Evolutionary conservation across 1,284 basidiomycete genomes (phyloP).

Genomic region (Phaffia rhodozyma): DNA sequence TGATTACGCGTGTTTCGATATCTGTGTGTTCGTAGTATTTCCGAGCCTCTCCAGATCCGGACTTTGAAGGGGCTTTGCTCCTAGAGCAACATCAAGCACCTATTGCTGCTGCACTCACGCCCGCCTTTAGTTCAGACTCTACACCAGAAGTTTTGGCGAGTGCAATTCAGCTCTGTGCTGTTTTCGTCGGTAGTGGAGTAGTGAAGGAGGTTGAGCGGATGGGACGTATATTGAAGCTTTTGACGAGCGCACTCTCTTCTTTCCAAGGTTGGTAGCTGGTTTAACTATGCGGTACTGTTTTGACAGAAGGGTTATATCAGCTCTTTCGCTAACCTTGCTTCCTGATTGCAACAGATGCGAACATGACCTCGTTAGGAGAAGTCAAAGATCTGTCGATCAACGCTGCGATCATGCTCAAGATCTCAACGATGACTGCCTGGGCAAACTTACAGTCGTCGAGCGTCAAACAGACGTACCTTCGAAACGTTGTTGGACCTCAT

Average conservation of each 20-base stretch:
- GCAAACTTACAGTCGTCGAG: conserved; percentile 80
- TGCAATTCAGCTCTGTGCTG: conserved; percentile 85
- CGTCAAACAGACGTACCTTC: conserved; percentile 59
- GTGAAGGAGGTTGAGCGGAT: conserved; percentile 79
- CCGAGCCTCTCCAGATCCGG: conserved; percentile 73
- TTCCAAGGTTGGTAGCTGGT: conserved; percentile 51
- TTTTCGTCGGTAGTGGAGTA: conserved; percentile 92
- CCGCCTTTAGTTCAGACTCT: conserved; percentile 87
- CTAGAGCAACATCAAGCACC: conserved; percentile 99
- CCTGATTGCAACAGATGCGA: conserved; percentile 47
- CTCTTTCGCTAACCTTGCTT: not conserved
- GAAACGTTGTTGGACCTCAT: conserved; percentile 73
- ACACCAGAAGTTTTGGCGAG: conserved; percentile 89
- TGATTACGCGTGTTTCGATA: not conserved
- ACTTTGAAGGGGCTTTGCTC: conserved; percentile 77
- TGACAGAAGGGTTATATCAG: not conserved
- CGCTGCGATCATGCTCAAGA: conserved; percentile 86
- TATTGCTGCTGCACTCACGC: conserved; percentile 94
- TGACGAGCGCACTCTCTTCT: conserved; percentile 79
- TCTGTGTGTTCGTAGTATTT: conserved; percentile 51
- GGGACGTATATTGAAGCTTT: conserved; percentile 84
- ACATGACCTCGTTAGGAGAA: conserved; percentile 75
- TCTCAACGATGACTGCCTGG: conserved; percentile 91
- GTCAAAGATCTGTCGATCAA: conserved; percentile 79
- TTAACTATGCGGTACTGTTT: not conserved